phyloP scores from a whole-genome alignment of 2,329 filamentous ascomycete species.

The Aspergillus nomiae region DNA sequence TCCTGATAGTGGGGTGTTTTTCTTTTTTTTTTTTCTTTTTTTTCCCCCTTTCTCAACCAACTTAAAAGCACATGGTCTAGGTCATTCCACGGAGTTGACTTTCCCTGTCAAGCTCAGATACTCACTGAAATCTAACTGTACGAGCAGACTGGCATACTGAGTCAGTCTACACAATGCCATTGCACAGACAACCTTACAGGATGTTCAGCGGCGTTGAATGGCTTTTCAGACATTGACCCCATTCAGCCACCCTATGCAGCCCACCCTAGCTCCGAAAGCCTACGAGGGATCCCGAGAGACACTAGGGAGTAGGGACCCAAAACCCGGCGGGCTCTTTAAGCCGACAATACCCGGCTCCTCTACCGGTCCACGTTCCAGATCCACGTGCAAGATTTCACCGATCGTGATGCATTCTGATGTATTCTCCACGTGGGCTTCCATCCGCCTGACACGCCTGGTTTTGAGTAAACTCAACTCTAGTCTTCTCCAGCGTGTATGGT shows the following conservation, averaged over 20 bases:
- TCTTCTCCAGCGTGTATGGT: not conserved
- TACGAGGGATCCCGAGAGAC: not conserved
- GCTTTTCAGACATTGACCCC: not conserved
- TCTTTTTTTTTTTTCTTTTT: not conserved
- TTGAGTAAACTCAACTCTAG: not conserved
- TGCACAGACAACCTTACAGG: not conserved
- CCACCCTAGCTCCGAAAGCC: not conserved
- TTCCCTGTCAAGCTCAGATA: not conserved
- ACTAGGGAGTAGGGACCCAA: not conserved
- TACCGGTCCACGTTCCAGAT: not conserved
- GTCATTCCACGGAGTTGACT: not conserved
- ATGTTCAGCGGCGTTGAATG: not conserved
- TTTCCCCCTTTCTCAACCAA: not conserved
- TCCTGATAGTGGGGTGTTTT: not conserved
- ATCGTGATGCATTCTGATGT: not conserved
- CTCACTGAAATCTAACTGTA: not conserved
- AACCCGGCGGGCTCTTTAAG: not conserved
- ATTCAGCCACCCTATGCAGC: not conserved
- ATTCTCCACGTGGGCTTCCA: not conserved
- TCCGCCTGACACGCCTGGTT: not conserved
- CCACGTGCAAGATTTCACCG: not conserved
- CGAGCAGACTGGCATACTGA: not conserved
- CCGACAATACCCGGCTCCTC: not conserved
- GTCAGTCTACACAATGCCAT: not conserved
- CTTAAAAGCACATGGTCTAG: not conserved